phyloP scores from a whole-genome alignment of 345 rosid genomes.

The Dipteronia sinensis region DNA sequence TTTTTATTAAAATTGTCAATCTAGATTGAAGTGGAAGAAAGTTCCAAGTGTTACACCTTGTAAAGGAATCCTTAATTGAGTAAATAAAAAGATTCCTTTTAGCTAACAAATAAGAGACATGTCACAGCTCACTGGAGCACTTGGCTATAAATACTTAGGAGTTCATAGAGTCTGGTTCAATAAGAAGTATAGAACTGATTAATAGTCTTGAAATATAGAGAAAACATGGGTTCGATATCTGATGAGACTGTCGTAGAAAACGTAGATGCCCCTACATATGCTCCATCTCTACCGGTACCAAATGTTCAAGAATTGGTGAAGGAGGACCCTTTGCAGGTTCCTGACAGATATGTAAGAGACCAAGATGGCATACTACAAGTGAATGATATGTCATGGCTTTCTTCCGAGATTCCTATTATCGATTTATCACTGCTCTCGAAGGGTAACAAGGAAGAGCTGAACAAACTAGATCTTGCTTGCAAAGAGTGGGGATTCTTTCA shows the following conservation, averaged over 20 bases:
- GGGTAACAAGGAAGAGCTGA: conserved; percentile 26
- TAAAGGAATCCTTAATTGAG: conserved; percentile 9
- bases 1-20: neutral
- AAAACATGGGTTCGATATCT: conserved; percentile 13
- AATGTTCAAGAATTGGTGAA: conserved; percentile 38
- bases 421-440: conserved; percentile 27
- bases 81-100: neutral
- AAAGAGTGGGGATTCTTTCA: conserved; percentile 38
- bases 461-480: conserved; percentile 32
- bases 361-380: conserved; percentile 18
- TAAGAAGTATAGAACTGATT: neutral
- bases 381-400: conserved; percentile 20
- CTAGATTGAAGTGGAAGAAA: neutral
- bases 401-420: conserved; percentile 27
- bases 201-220: neutral
- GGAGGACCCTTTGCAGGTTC: conserved; percentile 30
- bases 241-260: conserved; percentile 5
- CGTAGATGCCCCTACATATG: conserved; percentile 21
- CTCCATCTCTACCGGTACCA: conserved; percentile 30
- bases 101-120: neutral
- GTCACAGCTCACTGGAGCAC: neutral
- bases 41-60: neutral
- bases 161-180: no score
- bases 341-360: conserved; percentile 29
- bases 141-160: neutral